phyloP scores from a whole-genome alignment of 2,329 filamentous ascomycete genomes.

The Alternaria metachromatica region DNA sequence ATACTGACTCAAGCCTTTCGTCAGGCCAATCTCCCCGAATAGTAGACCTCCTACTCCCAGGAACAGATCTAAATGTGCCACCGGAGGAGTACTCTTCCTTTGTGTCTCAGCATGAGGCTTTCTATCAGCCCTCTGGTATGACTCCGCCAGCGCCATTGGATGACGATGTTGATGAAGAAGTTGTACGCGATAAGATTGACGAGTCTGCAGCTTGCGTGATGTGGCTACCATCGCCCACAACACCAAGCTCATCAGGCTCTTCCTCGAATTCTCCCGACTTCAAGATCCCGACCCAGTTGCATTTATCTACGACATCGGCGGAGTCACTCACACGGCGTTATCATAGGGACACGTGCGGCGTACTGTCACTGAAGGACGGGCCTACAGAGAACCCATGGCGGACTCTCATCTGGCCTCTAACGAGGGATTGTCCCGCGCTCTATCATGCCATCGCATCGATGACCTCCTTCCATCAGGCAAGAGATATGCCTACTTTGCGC shows the following conservation, averaged over 20 bases:
- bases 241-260: slow-evolving; percentile 45
- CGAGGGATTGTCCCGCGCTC: slow-evolving; percentile 67
- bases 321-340: slow-evolving; percentile 70
- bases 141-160: slow-evolving; percentile 44
- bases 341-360: slow-evolving; percentile 71
- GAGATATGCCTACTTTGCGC: slow-evolving; percentile 63
- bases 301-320: slow-evolving; percentile 59
- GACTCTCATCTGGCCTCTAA: slow-evolving; percentile 72
- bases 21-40: slow-evolving; percentile 58
- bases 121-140: slow-evolving; percentile 42
- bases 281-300: slow-evolving; percentile 52
- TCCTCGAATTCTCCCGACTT: slow-evolving; percentile 34
- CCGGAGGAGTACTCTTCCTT: slow-evolving; percentile 47
- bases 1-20: slow-evolving; percentile 45
- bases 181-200: slow-evolving; percentile 53
- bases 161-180: slow-evolving; percentile 62
- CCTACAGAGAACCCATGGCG: slow-evolving; percentile 74
- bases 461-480: slow-evolving; percentile 71
- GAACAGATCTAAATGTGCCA: slow-evolving; percentile 54
- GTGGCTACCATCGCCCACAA: slow-evolving; percentile 46
- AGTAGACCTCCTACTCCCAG: slow-evolving; percentile 57
- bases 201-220: slow-evolving; percentile 47
- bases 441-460: slow-evolving; percentile 73
- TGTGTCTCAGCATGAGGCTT: slow-evolving; percentile 42
- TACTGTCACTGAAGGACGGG: slow-evolving; percentile 74